Percentiles rank a stretch among this genome's conserved stretches.
Conservation (phyloP, 495 filamentous ascomycete genomes). For the Hypoxylon trugodes region DNA sequence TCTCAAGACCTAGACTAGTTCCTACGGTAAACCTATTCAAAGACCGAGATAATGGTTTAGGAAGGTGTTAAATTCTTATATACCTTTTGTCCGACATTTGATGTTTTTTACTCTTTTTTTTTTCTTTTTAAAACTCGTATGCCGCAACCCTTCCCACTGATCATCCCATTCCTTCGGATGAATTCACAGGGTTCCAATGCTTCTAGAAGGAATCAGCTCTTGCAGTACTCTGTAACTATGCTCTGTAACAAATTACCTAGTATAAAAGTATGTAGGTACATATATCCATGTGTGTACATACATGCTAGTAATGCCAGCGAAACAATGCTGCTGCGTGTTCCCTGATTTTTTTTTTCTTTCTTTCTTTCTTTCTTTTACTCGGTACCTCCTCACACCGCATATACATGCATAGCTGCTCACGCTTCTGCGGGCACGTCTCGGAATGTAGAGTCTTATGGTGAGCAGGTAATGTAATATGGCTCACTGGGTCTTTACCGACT, state of each 20-base stretch:
- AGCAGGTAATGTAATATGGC: slow-evolving; percentile 6
- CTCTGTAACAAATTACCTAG: too few relatives aligned
- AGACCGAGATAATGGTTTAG: slow-evolving; percentile 36
- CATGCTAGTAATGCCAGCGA: too few relatives aligned
- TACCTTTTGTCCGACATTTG: slow-evolving; percentile 33
- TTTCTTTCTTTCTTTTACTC: too few relatives aligned
- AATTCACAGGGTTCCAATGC: slow-evolving; percentile 31
- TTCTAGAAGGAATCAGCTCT: slow-evolving; percentile 37
- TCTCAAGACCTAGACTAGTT: slow-evolving; percentile 19
- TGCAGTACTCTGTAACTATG: background rate
- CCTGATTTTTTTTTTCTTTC: slow-evolving; percentile 11
- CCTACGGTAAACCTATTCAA: slow-evolving; percentile 36
- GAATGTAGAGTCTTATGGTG: background rate
- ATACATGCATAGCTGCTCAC: slow-evolving; percentile 36
- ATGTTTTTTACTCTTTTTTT: background rate
- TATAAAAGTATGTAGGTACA: background rate
- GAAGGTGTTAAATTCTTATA: slow-evolving; percentile 32
- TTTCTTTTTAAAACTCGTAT: slow-evolving; percentile 8
- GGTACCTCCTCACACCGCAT: slow-evolving; percentile 35
- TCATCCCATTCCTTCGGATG: slow-evolving; percentile 34
- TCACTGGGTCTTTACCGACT: slow-evolving; percentile 31
- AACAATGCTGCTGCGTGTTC: slow-evolving; percentile 8
- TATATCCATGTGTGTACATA: background rate
- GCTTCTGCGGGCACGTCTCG: slow-evolving; percentile 25
- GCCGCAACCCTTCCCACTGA: slow-evolving; percentile 36